Base-by-base conservation (phyloP, 768 basidiomycete species). In the Serendipita indica region DNA sequence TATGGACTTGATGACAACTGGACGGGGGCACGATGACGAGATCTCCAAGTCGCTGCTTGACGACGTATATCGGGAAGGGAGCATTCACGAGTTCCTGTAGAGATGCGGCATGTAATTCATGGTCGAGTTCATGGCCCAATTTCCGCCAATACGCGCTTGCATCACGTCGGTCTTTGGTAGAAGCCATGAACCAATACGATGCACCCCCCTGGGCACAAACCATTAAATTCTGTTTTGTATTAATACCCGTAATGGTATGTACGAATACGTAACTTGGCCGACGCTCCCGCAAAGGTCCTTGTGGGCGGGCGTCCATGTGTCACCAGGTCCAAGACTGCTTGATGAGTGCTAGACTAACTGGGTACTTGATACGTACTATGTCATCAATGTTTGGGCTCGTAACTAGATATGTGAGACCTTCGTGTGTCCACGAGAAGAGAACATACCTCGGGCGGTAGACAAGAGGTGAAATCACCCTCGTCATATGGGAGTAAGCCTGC, bases 171-270 rank as follows among this genome's bases (percentile, higher is more conserved):
- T 75, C 77, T 0, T 78, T 73, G 27, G 79, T 74, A 60, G 75
- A 72, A 1, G 89, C 88, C 84, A 91, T 87, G 69, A 90, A 89
- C 89, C 88, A 90, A 65, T 81, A 86, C 0, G 87, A 82, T 1
- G 82, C 83, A 0, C 83, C 86, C 37, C 70, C 75, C 65, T 87
- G 84, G 0, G 88, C 79, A 66, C 84, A 84, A 64, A 83, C 83
- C 88, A 91, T 90, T 20, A 91, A 71, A 66, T 91, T 91, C 58
- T 90, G 57, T 43, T 45, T 16, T 45, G 27, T 20, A 16, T 33
- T 10, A 20, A 12, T 3, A 16, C 25, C 12, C 3, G 27, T 39
- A 5, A 16, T 3, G 39, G 25, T 10, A 22, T 18, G 18, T 3
- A n/a, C n/a, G 20, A 45, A 28, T 28, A 30, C 41, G 7, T 3